A percentile compares a stretch with the other conserved stretches of the same genome.
Conservation (phyloP, 176 grass and related monocot species). For the Aegilops longissima region DNA sequence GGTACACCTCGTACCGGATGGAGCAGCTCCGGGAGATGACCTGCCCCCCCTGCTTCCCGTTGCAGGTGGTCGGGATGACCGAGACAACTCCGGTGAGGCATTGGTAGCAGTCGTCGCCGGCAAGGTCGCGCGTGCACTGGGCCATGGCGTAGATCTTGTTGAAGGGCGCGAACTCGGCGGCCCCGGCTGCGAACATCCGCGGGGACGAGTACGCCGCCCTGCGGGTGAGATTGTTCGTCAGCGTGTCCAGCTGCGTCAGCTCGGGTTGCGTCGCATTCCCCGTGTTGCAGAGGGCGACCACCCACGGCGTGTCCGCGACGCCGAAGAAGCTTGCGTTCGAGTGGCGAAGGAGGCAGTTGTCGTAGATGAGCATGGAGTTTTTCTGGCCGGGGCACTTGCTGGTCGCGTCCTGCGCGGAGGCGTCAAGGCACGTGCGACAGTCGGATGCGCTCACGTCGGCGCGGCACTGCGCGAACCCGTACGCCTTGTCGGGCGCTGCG, state of each 20-base stretch:
- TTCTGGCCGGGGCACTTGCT: neutral
- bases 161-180: neutral
- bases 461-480: slow-evolving; percentile 60
- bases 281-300: neutral
- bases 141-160: slow-evolving; percentile 41
- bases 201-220: slow-evolving; percentile 15
- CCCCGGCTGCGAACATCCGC: slow-evolving; percentile 34
- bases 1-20: slow-evolving; percentile 36
- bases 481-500: slow-evolving; percentile 10
- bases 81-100: slow-evolving; percentile 12
- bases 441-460: slow-evolving; percentile 15
- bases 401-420: neutral
- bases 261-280: slow-evolving; percentile 9
- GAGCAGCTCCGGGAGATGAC: neutral
- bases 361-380: neutral
- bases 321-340: slow-evolving; percentile 46
- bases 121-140: slow-evolving; percentile 60
- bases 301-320: neutral
- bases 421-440: slow-evolving; percentile 34
- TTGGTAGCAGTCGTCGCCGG: slow-evolving; percentile 13
- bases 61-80: neutral
- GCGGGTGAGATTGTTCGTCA: slow-evolving; percentile 31
- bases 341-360: slow-evolving; percentile 41
- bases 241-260: neutral
- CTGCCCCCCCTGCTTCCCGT: neutral